These are phyloP conservation scores for Tylopilus sp. DNA, from an alignment of 768 basidiomycete species.

Conservation along the genomic window DNA sequence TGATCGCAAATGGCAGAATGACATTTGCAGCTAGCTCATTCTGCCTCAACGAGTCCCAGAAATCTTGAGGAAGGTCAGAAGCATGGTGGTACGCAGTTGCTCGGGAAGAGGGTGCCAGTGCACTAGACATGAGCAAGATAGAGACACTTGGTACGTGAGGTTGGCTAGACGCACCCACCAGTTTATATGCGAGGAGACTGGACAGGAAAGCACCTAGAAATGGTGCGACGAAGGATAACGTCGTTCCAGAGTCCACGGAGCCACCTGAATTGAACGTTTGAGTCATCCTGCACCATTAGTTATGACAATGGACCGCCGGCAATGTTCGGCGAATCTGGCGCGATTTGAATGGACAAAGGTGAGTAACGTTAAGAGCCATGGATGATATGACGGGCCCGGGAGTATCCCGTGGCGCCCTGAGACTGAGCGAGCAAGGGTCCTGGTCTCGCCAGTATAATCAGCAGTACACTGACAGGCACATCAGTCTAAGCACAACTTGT, in stretches of 20 bases:
- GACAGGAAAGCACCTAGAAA: neutral
- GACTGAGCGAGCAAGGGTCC: neutral
- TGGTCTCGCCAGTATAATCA: too few relatives aligned
- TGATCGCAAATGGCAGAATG: conserved; percentile 39
- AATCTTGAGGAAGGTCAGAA: conserved; percentile 17
- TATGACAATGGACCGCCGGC: conserved; percentile 3
- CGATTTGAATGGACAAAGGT: too few relatives aligned
- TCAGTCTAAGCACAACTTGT: too few relatives aligned
- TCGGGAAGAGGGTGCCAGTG: neutral
- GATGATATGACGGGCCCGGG: conserved; percentile 3
- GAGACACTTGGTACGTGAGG: conserved; percentile 18
- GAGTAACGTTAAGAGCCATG: conserved; percentile 11
- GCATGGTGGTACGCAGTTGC: conserved; percentile 4
- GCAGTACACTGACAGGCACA: too few relatives aligned
- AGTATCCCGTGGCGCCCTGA: neutral
- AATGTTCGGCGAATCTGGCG: neutral
- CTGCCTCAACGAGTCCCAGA: conserved; percentile 29
- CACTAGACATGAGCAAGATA: conserved; percentile 19
- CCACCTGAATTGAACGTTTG: conserved; percentile 3
- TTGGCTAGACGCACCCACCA: neutral
- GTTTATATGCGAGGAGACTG: conserved; percentile 7
- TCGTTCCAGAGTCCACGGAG: neutral
- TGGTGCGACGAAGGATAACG: neutral
- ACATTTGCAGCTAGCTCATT: conserved; percentile 38
- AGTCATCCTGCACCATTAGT: conserved; percentile 19